Evolutionary conservation across 1,284 basidiomycete species (phyloP).

Genomic region (Ustilago bromivora): DNA sequence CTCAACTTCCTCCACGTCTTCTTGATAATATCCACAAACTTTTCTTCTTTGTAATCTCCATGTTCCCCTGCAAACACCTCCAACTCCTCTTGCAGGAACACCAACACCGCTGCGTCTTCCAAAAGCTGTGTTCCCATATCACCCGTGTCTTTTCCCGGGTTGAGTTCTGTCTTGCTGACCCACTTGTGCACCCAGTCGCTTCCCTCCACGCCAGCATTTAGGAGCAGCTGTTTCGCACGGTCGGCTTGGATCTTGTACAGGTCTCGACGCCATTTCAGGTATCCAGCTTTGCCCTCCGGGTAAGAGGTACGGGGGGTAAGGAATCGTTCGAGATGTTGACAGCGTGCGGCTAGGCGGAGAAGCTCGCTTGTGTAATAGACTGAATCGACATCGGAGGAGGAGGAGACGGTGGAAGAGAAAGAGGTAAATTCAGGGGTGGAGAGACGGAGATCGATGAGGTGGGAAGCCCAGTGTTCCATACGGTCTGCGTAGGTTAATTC

Average conservation of each 20-base stretch:
- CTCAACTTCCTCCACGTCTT: slow-evolving; percentile 68
- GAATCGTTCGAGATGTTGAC: slow-evolving; percentile 67
- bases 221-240: slow-evolving; percentile 52
- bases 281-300: slow-evolving; percentile 67
- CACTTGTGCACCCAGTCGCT: slow-evolving; percentile 54
- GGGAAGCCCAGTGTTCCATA: slow-evolving; percentile 50
- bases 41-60: slow-evolving; percentile 54
- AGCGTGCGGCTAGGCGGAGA: slow-evolving; percentile 62
- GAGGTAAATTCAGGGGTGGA: slow-evolving; percentile 34
- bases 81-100: slow-evolving; percentile 64
- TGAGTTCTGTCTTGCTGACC: slow-evolving; percentile 65
- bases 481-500: slow-evolving; percentile 65
- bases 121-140: slow-evolving; percentile 60
- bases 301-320: slow-evolving; percentile 56
- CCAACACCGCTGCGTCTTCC: slow-evolving; percentile 66
- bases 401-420: slow-evolving; percentile 25
- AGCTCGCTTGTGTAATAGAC: slow-evolving; percentile 35
- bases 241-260: slow-evolving; percentile 64
- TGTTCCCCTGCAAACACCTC: slow-evolving; percentile 58
- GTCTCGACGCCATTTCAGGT: slow-evolving; percentile 64
- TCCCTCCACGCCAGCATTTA: slow-evolving; percentile 43
- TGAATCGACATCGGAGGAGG: slow-evolving; percentile 26
- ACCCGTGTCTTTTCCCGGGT: slow-evolving; percentile 50
- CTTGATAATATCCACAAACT: slow-evolving; percentile 64
- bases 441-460: slow-evolving; percentile 32